Percentiles rank a stretch among this genome's conserved stretches.
Evolutionary conservation across 129 eudicot genomes (phyloP).

Genomic region (Apium graveolens): DNA sequence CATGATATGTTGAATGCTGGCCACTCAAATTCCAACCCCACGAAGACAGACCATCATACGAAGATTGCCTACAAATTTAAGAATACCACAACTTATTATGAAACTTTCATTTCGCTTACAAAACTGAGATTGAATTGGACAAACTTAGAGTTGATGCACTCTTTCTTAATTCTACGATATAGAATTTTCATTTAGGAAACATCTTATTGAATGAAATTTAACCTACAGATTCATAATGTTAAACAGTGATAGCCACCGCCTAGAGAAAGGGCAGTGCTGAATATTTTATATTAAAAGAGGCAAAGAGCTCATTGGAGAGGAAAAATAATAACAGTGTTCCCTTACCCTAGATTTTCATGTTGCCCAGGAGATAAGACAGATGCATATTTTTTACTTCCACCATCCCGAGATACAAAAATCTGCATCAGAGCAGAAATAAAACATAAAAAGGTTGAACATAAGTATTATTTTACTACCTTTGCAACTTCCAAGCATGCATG

Average conservation of each 20-base stretch:
- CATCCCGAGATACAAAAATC: slow-evolving; percentile 89
- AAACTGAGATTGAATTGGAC: not conserved
- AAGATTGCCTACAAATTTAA: slow-evolving; percentile 45
- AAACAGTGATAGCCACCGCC: not conserved
- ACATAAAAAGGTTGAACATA: not conserved
- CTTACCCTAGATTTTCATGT: slow-evolving; percentile 91
- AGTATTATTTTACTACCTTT: not conserved
- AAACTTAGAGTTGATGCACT: not conserved
- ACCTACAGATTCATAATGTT: not conserved
- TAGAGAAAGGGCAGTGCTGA: not conserved
- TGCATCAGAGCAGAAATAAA: slow-evolving; percentile 16
- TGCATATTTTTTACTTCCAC: slow-evolving; percentile 75
- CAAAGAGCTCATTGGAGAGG: not conserved
- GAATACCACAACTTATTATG: not conserved
- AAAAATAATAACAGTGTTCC: not conserved
- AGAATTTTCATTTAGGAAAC: not conserved
- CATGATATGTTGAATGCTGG: slow-evolving; percentile 96
- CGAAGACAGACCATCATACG: slow-evolving; percentile 88
- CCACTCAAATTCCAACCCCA: slow-evolving; percentile 98
- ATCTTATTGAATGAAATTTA: not conserved
- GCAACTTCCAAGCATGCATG: not conserved
- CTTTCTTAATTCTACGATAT: not conserved
- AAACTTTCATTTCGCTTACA: not conserved
- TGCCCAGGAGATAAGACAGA: slow-evolving; percentile 84
- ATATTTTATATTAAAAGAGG: not conserved